Evolutionary conservation across 176 grass and related monocot species (phyloP).

Genomic region (sorghum (Sorghum bicolor)): Sorghum_bicolor_NCBIv3 NC_012870.2:9692501-9693000

Average conservation of each 20-base stretch:
- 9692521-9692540: background rate
- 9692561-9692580: background rate
- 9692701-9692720: background rate
- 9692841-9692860: background rate
- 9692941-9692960: constrained; percentile 73
- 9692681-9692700: background rate
- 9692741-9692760: constrained; percentile 61
- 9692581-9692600: background rate
- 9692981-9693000: constrained; percentile 41
- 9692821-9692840: background rate
- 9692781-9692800: constrained; percentile 87
- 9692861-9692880: background rate
- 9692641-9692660: background rate
- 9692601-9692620: background rate
- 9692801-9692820: constrained; percentile 38
- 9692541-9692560: background rate
- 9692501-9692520: constrained; percentile 7
- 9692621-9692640: background rate
- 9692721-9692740: constrained; percentile 45
- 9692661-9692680: background rate
- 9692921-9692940: constrained; percentile 60
- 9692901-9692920: constrained; percentile 51
- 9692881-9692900: constrained; percentile 5
- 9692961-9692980: constrained; percentile 62
- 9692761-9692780: constrained; percentile 77